Evolutionary conservation across 768 basidiomycete genomes (phyloP), one percentile per base, ranked within the genome.

Genomic region (Naematelia encephala): DNA sequence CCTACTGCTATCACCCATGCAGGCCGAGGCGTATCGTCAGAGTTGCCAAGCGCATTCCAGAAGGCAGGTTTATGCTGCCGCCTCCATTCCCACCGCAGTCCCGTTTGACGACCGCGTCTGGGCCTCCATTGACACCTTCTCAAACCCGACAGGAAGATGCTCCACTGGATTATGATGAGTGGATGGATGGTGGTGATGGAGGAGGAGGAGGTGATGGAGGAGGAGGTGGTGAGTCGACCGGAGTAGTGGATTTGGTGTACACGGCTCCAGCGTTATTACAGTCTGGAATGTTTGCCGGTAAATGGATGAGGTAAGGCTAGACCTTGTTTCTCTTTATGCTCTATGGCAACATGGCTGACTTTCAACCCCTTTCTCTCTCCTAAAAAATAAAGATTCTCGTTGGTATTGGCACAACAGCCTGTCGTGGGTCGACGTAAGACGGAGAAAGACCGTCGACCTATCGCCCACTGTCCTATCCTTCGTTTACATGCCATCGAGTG

Each of bases 361-460:
- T 28, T 3, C 25, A 3, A 21, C 22, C 29, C n/a, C 42, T 46
- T 28, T 23, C 51, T 23, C 14, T 8, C 46, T 43, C 39, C 39
- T n/a, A 43, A 43, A 12, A 43, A 26, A 13, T 4, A 13, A 2
- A 54, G 69, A 46, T 66, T 68, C 57, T 53, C 42, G 4, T 57
- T 71, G 3, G 56, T 56, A 12, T 54, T 71, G 16, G 72, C 60
- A 12, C 72, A 74, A 51, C 60, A 69, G 53, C 72, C 72, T 11
- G 51, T 71, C 23, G 51, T 62, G 19, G 72, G 72, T 1, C 25
- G 69, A 25, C 55, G 69, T 19, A 71, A 69, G 51, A 70, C 67
- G 5, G 72, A 74, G 23, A 74, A 74, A 51, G 72, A 74, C 49
- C 54, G 72, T 19, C 44, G 72, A 50, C 67, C 72, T 13, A 42